Conservation (phyloP, 73 alveolate species). For the Breviolum minutum region DNA sequence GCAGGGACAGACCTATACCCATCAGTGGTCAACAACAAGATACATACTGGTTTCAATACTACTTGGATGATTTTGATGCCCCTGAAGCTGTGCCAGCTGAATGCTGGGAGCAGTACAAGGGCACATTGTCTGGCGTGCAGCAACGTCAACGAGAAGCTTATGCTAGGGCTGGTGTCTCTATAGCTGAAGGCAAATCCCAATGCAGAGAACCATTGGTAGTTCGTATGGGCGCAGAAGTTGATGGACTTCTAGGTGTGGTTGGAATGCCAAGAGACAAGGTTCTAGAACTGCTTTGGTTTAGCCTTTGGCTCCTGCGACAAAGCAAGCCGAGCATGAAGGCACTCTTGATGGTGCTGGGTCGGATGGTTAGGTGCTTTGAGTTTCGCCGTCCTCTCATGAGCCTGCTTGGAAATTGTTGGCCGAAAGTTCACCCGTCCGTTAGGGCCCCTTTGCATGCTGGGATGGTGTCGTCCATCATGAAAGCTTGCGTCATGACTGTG, state of each 20-base stretch:
- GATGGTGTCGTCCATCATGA: background rate
- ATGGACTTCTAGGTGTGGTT: background rate
- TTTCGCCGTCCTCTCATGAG: conserved; percentile 19
- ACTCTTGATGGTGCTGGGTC: background rate
- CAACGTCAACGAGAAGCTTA: background rate
- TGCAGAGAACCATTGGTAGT: background rate
- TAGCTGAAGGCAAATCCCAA: background rate
- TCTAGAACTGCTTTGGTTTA: background rate
- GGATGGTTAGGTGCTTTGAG: conserved; percentile 27
- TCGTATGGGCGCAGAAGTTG: conserved; percentile 33
- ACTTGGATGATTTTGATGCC: conserved; percentile 30
- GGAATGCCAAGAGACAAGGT: background rate
- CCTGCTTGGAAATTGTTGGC: background rate
- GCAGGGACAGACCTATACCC: background rate
- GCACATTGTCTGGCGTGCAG: background rate
- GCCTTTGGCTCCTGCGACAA: background rate
- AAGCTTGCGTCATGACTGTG: background rate
- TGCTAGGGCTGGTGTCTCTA: background rate
- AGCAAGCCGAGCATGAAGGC: background rate
- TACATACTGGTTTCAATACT: conserved; percentile 1
- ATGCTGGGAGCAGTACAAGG: too few relatives aligned
- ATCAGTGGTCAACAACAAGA: too few relatives aligned
- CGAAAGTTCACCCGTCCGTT: background rate
- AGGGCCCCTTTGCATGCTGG: background rate
- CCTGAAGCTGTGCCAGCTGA: background rate